These are phyloP conservation scores for Russula abietina DNA, from an alignment of 768 basidiomycete genomes.

Conservation along the genomic window DNA sequence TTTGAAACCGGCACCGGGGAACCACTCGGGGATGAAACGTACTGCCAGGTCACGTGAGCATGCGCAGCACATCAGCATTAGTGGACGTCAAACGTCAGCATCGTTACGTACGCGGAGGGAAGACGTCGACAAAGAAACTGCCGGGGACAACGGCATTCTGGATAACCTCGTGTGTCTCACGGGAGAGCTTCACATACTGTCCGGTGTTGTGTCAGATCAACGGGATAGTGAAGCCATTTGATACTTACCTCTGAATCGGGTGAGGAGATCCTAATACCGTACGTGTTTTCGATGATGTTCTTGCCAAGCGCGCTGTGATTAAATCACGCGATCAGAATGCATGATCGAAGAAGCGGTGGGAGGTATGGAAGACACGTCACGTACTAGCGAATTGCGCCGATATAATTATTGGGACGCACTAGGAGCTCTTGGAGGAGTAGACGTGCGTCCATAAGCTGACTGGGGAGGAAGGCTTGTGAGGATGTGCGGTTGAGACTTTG, in stretches of 20 bases:
- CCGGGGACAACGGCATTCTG: conserved; percentile 24
- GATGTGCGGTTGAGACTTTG: conserved; percentile 24
- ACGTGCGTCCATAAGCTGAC: conserved; percentile 20
- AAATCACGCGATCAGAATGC: conserved; percentile 18
- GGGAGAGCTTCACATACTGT: conserved; percentile 22
- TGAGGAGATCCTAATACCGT: conserved; percentile 21
- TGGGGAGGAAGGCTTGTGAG: conserved; percentile 16
- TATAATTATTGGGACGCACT: conserved; percentile 12
- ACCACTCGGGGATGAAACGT: conserved; percentile 23
- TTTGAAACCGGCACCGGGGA: conserved; percentile 25
- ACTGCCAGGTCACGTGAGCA: conserved; percentile 18
- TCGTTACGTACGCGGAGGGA: conserved; percentile 18
- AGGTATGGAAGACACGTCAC: conserved; percentile 2
- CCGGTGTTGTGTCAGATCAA: not conserved
- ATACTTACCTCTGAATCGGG: conserved; percentile 17
- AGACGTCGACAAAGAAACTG: conserved; percentile 23
- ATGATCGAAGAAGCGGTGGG: not conserved
- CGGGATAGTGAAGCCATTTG: not conserved
- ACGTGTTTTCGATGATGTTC: conserved; percentile 24
- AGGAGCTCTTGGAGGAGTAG: conserved; percentile 22
- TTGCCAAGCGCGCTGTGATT: conserved; percentile 22
- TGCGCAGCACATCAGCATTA: no score
- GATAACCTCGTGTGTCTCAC: conserved; percentile 23
- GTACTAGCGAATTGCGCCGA: conserved; percentile 22
- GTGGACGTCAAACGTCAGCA: no score